Evolutionary conservation across 805 yeast species (phyloP).

Genomic region (Brettanomyces nanus): DNA sequence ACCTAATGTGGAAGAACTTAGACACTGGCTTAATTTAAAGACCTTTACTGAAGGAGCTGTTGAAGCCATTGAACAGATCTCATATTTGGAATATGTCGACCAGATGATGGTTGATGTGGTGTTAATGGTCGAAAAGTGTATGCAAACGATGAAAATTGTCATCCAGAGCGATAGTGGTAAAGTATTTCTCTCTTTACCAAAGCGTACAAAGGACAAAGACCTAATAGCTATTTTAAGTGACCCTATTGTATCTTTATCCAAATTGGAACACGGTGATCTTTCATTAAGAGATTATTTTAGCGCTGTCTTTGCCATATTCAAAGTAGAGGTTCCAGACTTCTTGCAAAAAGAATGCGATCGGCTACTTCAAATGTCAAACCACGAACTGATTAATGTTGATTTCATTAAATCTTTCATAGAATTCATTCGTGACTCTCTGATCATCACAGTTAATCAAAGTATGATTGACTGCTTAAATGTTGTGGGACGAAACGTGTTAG

Average conservation of each 20-base stretch:
- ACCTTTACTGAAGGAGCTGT: slow-evolving; percentile 18
- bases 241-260: slow-evolving; percentile 13
- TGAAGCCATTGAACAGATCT: slow-evolving; percentile 18
- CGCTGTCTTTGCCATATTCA: slow-evolving; percentile 9
- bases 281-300: slow-evolving; percentile 10
- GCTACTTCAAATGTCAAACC: slow-evolving; percentile 5
- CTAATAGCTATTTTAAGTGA: slow-evolving; percentile 13
- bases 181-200: slow-evolving; percentile 7
- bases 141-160: slow-evolving; percentile 17
- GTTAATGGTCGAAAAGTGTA: slow-evolving; percentile 17
- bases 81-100: slow-evolving; percentile 11
- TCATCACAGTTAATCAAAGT: slow-evolving; percentile 17
- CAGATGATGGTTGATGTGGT: slow-evolving; percentile 17
- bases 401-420: slow-evolving; percentile 17
- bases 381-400: slow-evolving; percentile 6
- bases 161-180: slow-evolving; percentile 9
- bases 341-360: slow-evolving; percentile 11
- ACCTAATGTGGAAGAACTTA: slow-evolving; percentile 18
- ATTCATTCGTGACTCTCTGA: slow-evolving; percentile 19
- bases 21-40: slow-evolving; percentile 16
- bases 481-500: slow-evolving; percentile 12
- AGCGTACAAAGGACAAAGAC: slow-evolving; percentile 7
- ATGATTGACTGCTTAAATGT: slow-evolving; percentile 10
- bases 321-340: slow-evolving; percentile 13
- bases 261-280: slow-evolving; percentile 8